phyloP scores from a whole-genome alignment of 2,329 filamentous ascomycete species.

The Cadophora sp. region DNA sequence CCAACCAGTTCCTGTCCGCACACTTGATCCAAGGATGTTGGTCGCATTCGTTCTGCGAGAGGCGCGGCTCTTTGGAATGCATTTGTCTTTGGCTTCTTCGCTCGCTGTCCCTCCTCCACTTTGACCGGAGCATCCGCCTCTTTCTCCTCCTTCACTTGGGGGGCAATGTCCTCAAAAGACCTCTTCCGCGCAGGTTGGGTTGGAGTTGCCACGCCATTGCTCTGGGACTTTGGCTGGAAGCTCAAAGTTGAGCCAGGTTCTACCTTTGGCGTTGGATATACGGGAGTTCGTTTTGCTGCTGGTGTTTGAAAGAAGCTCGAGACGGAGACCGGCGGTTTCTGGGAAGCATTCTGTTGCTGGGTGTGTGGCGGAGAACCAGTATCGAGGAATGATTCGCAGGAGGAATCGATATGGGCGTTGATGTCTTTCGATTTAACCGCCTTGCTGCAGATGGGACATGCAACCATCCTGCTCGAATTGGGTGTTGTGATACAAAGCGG shows the following conservation, averaged over 20 bases:
- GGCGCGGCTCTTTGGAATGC: constrained; percentile 75
- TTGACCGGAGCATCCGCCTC: constrained; percentile 4
- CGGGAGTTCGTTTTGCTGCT: constrained; percentile 58
- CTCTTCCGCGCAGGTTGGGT: constrained; percentile 40
- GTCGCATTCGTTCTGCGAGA: constrained; percentile 92
- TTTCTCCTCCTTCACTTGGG: constrained; percentile 29
- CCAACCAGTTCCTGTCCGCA: constrained; percentile 93
- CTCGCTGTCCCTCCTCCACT: constrained; percentile 25
- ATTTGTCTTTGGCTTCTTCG: constrained; percentile 72
- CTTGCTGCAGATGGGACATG: constrained; percentile 83
- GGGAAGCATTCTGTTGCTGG: constrained; percentile 49
- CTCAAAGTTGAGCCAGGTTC: constrained; percentile 46
- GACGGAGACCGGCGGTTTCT: constrained; percentile 54
- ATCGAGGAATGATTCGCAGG: constrained; percentile 72
- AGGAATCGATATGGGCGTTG: constrained; percentile 90
- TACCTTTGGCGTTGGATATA: constrained; percentile 39
- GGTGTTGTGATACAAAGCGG: not conserved
- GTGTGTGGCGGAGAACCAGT: constrained; percentile 49
- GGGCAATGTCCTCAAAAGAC: constrained; percentile 42
- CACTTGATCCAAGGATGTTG: constrained; percentile 81
- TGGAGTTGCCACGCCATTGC: constrained; percentile 35
- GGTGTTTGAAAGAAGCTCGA: constrained; percentile 69
- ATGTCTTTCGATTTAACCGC: constrained; percentile 76
- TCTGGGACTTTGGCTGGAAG: constrained; percentile 45
- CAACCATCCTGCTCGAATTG: constrained; percentile 54